Conservation (phyloP, 164 flowering plant species). For the Houttuynia cordata region DNA sequence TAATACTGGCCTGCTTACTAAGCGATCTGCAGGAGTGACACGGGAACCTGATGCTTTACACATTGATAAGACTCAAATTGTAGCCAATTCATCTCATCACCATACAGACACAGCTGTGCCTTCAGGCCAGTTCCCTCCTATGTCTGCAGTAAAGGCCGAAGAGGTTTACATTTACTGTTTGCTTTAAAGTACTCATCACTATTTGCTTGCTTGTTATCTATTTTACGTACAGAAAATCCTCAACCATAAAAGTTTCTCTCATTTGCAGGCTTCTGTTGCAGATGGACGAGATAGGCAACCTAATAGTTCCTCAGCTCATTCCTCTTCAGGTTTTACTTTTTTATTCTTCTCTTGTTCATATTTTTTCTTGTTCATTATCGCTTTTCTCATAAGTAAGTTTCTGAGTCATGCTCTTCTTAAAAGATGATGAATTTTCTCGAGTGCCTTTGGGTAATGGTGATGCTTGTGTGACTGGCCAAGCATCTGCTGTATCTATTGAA, state of each 20-base stretch:
- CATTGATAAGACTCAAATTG: constrained; percentile 27
- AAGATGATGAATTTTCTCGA: constrained; percentile 22
- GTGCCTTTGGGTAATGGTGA: constrained; percentile 25
- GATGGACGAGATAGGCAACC: constrained; percentile 27
- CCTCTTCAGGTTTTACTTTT: constrained; percentile 32
- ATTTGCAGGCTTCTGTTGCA: constrained; percentile 29
- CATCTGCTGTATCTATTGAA: constrained; percentile 43
- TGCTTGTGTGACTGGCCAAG: constrained; percentile 29
- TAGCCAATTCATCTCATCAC: constrained; percentile 17
- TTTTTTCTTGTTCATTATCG: background rate
- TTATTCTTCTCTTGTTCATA: background rate
- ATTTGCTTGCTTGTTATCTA: constrained; percentile 5
- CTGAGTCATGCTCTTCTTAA: constrained; percentile 22
- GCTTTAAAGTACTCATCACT: background rate
- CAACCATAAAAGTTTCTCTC: background rate
- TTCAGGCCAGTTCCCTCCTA: constrained; percentile 12
- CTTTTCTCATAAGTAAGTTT: background rate
- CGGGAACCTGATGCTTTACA: constrained; percentile 25
- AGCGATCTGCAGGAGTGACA: constrained; percentile 18
- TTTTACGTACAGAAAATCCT: constrained; percentile 1
- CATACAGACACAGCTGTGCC: constrained; percentile 15
- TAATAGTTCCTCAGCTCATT: constrained; percentile 17
- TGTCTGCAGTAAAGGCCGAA: constrained; percentile 33
- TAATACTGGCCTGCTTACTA: constrained; percentile 15
- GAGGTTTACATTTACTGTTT: constrained; percentile 33